These are phyloP conservation scores for Candida manassasensis DNA, from an alignment of 805 yeast species.

Conservation along the genomic window DNA sequence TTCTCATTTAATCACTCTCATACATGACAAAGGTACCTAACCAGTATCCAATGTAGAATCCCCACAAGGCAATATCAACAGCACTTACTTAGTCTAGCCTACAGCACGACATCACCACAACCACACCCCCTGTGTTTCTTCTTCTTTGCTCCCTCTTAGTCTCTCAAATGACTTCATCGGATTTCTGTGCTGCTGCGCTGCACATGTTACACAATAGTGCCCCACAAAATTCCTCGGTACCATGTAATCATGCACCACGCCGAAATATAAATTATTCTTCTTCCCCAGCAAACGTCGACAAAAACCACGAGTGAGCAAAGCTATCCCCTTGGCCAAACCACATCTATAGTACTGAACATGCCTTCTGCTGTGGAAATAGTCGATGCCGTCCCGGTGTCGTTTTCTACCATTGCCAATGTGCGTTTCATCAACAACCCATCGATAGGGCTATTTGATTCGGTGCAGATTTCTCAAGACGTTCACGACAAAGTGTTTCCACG, in stretches of 20 bases:
- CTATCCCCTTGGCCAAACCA: slow-evolving; percentile 19
- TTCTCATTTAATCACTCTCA: too few relatives aligned
- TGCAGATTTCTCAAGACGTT: slow-evolving; percentile 32
- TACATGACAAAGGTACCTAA: too few relatives aligned
- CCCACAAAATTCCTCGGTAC: neutral
- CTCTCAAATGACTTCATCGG: too few relatives aligned
- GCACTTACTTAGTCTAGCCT: too few relatives aligned
- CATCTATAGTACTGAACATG: slow-evolving; percentile 8
- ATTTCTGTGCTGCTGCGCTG: too few relatives aligned
- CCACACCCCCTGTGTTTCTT: too few relatives aligned
- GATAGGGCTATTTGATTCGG: slow-evolving; percentile 18
- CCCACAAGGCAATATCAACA: too few relatives aligned
- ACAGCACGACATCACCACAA: too few relatives aligned
- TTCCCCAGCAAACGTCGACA: neutral
- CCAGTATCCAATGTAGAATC: too few relatives aligned
- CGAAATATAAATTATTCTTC: neutral
- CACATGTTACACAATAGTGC: neutral
- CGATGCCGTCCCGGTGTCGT: slow-evolving; percentile 9
- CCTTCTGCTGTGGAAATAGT: slow-evolving; percentile 3
- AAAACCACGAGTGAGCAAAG: too few relatives aligned
- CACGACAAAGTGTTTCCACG: slow-evolving; percentile 29
- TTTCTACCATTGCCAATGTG: slow-evolving; percentile 26
- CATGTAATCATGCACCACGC: neutral
- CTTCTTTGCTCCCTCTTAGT: too few relatives aligned
- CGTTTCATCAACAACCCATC: slow-evolving; percentile 29